A percentile compares a stretch with the other conserved stretches of the same genome.
Conservation (phyloP, 2,329 filamentous ascomycete species). For the Cladosporium cucumerinum region DNA sequence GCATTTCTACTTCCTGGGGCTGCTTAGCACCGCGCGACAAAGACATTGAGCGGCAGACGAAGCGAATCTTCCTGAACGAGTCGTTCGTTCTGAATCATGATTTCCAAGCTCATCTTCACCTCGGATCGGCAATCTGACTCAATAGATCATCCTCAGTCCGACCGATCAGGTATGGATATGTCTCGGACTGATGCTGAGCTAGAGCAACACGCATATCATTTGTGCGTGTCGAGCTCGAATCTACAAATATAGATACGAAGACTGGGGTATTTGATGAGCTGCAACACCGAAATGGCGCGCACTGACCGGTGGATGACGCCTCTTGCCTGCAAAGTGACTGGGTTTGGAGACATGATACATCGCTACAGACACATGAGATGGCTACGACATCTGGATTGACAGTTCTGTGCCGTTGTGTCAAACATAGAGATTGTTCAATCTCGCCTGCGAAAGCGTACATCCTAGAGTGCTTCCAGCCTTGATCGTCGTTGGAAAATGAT, state of each 20-base stretch:
- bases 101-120: neutral
- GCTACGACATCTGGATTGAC: neutral
- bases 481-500: neutral
- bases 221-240: neutral
- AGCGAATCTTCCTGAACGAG: neutral
- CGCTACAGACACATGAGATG: neutral
- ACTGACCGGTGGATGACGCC: constrained; percentile 13
- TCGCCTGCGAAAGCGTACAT: neutral
- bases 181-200: constrained; percentile 1
- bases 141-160: neutral
- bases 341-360: neutral
- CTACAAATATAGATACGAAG: constrained; percentile 9
- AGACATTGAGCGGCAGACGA: neutral
- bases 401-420: neutral
- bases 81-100: neutral
- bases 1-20: neutral
- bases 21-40: neutral
- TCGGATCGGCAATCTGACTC: neutral
- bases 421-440: neutral
- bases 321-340: neutral
- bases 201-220: neutral
- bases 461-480: neutral
- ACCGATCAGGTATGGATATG: neutral
- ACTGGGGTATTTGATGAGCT: constrained; percentile 8
- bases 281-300: constrained; percentile 7